These are phyloP conservation scores for Selenicereus undatus DNA, from an alignment of 148 eudicot genomes.

Conservation along the genomic window DNA sequence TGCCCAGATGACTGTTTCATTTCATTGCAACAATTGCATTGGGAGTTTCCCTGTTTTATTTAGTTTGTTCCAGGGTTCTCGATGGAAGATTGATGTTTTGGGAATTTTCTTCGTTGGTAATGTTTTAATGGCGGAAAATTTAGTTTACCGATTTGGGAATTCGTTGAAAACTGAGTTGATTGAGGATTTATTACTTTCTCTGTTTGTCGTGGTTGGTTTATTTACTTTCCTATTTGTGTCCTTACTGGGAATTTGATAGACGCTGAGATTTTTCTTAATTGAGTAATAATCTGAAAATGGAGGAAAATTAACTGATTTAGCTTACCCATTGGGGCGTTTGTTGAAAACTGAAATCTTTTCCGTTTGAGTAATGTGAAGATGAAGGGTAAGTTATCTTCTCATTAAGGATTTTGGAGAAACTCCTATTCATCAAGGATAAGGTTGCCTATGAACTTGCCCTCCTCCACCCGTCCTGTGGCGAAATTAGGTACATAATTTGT, in stretches of 20 bases:
- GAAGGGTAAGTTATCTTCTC: background rate
- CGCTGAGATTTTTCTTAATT: background rate
- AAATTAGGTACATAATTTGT: too few species aligned
- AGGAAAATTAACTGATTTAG: background rate
- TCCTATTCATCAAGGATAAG: background rate
- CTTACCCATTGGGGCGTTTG: conserved; percentile 5
- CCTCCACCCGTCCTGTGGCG: too few species aligned
- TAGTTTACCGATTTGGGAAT: background rate
- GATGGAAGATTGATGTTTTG: background rate
- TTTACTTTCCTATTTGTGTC: background rate
- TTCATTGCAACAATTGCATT: background rate
- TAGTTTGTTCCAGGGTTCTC: too few species aligned
- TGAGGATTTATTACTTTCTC: background rate
- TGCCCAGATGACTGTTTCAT: background rate
- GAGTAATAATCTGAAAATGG: background rate
- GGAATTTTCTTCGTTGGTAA: background rate
- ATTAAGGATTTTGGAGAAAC: background rate
- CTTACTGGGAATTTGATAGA: too few species aligned
- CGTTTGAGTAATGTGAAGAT: background rate
- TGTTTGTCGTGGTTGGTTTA: background rate
- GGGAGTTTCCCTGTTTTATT: background rate
- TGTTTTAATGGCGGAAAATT: background rate
- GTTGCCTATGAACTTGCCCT: too few species aligned
- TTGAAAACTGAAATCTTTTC: background rate
- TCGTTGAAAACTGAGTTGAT: background rate